Percentiles rank a stretch among this genome's conserved stretches.
These are phyloP conservation scores for Astrocystis sublimbata DNA, from an alignment of 495 filamentous ascomycete genomes.

Conservation along the genomic window DNA sequence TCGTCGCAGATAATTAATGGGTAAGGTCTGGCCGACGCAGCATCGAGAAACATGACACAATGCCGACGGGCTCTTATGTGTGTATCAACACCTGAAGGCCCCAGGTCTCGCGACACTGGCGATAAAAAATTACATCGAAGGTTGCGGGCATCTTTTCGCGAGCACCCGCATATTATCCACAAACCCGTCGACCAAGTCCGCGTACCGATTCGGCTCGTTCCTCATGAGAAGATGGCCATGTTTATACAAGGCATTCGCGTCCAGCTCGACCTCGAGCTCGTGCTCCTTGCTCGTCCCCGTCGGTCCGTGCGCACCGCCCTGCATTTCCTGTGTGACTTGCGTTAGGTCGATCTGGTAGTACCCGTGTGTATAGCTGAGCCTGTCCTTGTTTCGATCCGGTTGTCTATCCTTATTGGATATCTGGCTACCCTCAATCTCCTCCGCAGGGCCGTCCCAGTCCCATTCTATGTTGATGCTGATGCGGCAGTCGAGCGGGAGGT, in stretches of 20 bases:
- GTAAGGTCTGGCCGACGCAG: no score
- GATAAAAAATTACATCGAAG: not conserved
- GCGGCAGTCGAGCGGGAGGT: conserved; percentile 74
- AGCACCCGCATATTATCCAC: conserved; percentile 79
- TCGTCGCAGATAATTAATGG: no score
- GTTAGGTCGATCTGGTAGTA: conserved; percentile 88
- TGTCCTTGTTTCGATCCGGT: conserved; percentile 77
- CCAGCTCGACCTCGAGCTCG: conserved; percentile 86
- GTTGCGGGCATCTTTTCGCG: conserved; percentile 43
- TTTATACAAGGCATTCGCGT: conserved; percentile 62
- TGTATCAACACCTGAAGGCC: no score
- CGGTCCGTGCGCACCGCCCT: conserved; percentile 19
- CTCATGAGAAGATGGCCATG: conserved; percentile 64
- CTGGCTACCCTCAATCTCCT: conserved; percentile 48
- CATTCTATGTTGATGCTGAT: conserved; percentile 91
- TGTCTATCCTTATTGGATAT: conserved; percentile 43
- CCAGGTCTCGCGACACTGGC: no score
- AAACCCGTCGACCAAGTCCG: conserved; percentile 75
- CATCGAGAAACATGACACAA: no score
- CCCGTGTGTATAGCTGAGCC: conserved; percentile 82
- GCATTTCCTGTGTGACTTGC: conserved; percentile 58
- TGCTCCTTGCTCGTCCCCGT: conserved; percentile 63
- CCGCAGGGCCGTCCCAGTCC: conserved; percentile 70
- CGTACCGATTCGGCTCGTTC: conserved; percentile 65
- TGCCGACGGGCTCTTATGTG: no score